Conservation (phyloP, 306 rosid genomes). For the Senna siamea region DNA sequence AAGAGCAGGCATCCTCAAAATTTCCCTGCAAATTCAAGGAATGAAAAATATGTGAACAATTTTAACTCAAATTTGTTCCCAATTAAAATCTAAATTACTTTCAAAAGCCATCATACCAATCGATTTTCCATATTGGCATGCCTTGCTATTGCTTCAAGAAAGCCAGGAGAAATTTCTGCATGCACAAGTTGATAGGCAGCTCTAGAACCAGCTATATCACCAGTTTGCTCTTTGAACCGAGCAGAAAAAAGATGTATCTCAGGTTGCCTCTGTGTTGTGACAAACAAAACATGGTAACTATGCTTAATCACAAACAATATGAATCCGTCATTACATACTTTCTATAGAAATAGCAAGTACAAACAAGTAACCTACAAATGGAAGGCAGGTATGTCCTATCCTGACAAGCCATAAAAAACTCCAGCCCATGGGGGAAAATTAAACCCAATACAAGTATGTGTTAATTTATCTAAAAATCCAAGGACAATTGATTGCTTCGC, state of each 20-base stretch:
- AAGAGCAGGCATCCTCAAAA: slow-evolving; percentile 77
- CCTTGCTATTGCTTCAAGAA: slow-evolving; percentile 88
- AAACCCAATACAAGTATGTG: too few species aligned
- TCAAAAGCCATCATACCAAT: slow-evolving; percentile 57
- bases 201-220: slow-evolving; percentile 82
- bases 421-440: too few species aligned
- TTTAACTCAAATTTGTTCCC: slow-evolving; percentile 6
- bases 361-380: background rate
- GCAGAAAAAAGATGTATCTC: slow-evolving; percentile 91
- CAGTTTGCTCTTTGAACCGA: slow-evolving; percentile 86
- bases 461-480: too few species aligned
- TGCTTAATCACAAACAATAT: background rate
- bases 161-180: slow-evolving; percentile 89
- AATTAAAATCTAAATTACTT: slow-evolving; percentile 12
- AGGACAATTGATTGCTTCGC: too few species aligned
- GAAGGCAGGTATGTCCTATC: too few species aligned
- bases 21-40: slow-evolving; percentile 64
- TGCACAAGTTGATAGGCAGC: slow-evolving; percentile 92
- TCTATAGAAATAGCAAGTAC: slow-evolving; percentile 9
- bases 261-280: slow-evolving; percentile 73
- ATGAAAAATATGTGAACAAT: slow-evolving; percentile 35
- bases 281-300: slow-evolving; percentile 14
- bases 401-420: too few species aligned
- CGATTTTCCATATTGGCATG: slow-evolving; percentile 94
- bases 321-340: background rate